Base-by-base conservation (phyloP, 257 asterid genomes). In the Solanum arcanum region DNA sequence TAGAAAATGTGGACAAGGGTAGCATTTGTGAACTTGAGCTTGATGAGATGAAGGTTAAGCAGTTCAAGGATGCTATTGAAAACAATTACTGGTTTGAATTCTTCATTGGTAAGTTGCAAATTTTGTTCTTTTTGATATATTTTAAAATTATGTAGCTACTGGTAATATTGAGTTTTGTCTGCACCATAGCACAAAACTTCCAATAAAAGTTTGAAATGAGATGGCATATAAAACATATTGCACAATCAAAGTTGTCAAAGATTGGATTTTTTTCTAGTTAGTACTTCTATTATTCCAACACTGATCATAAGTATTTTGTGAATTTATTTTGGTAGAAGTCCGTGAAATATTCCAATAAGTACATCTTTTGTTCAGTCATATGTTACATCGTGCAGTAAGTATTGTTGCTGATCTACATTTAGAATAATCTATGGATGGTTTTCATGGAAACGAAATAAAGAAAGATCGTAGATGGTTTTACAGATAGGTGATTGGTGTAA, bases 1-100 rank as follows among this genome's bases (percentile, higher is more conserved):
- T 95, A 97, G 99, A 91, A 90, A 94, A 92, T 72, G 94, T 92
- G 91, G 94, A 92, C 37, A 92, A 92, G 88, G 31, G 76, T 84
- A 78, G 86, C 85, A 83, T 93, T 77, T 93, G 95, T 73, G 92
- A 86, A 69, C 91, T 93, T 85, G 93, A 92, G 56, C 92, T 93
- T 83, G 92, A 91, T 75, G 93, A 92, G 68, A 86, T 90, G 41
- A 92, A 91, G 92, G 94, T 90, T 72, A 93, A 90, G 89, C 94
- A 92, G 73, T 92, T 92, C 86, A 93, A 93, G 93, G 90, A 91
- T 86, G 94, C 94, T 42, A 88, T 92, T 88, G 94, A 93, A 86
- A 92, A 91, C 87, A 91, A 88, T 85, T 93, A 93, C 66, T 93
- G 96, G 94, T 90, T 92, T 78, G 94, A 93, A 74, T 92, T 93